Percentiles rank a stretch among this genome's conserved stretches.
These are phyloP conservation scores for Fusarium chuoi DNA, from an alignment of 2,329 filamentous ascomycete genomes.

Conservation along the genomic window DNA sequence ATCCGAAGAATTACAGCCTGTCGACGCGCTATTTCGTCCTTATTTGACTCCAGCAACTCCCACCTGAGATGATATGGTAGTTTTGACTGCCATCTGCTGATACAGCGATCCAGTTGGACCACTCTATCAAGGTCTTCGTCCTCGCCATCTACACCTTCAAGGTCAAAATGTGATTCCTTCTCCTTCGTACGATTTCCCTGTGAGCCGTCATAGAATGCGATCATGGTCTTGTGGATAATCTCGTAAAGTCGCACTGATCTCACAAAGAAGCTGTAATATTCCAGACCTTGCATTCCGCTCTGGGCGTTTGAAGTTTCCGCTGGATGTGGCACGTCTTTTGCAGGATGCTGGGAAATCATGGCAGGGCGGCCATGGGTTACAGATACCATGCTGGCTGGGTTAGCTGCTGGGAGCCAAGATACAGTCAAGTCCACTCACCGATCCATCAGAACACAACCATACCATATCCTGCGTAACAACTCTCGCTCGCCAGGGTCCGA, in stretches of 20 bases:
- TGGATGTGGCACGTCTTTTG: slow-evolving; percentile 45
- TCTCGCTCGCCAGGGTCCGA: slow-evolving; percentile 41
- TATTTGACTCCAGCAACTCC: slow-evolving; percentile 16
- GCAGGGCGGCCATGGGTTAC: slow-evolving; percentile 50
- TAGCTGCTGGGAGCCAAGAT: background rate
- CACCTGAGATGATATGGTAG: slow-evolving; percentile 44
- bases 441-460: slow-evolving; percentile 53
- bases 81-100: slow-evolving; percentile 47
- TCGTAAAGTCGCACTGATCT: slow-evolving; percentile 52
- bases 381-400: slow-evolving; percentile 46
- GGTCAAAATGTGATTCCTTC: background rate
- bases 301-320: background rate
- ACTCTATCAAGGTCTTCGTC: slow-evolving; percentile 47
- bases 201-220: slow-evolving; percentile 43
- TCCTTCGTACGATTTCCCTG: slow-evolving; percentile 2
- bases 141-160: slow-evolving; percentile 3
- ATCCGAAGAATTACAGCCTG: slow-evolving; percentile 50
- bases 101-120: slow-evolving; percentile 46
- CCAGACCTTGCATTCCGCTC: background rate
- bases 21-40: slow-evolving; percentile 42
- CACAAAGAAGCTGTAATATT: slow-evolving; percentile 47
- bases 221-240: slow-evolving; percentile 48
- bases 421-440: slow-evolving; percentile 37
- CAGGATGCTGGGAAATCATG: slow-evolving; percentile 47
- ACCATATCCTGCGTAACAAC: slow-evolving; percentile 48